Conservation (phyloP, 768 basidiomycete species). For the Collybia sp. region DNA sequence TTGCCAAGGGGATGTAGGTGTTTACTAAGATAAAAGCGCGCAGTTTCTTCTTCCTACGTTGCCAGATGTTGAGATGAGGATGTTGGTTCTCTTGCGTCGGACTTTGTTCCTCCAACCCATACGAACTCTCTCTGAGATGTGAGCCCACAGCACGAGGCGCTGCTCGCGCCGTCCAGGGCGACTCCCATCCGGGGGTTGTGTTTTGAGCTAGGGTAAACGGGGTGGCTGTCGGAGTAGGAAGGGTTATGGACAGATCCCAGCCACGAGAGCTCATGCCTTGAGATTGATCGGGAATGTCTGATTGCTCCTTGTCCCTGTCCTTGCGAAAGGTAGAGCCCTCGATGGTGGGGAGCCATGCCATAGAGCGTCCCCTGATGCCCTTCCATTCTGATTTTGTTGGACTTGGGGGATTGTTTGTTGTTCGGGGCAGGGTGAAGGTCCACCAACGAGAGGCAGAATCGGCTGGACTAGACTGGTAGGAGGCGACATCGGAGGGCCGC, state of each 20-base stretch:
- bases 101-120: conserved; percentile 22
- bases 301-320: conserved; percentile 22
- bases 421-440: conserved; percentile 63
- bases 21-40: conserved; percentile 70
- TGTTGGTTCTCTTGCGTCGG: conserved; percentile 18
- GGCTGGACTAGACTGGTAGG: conserved; percentile 42
- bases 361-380: conserved; percentile 38
- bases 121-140: conserved; percentile 20
- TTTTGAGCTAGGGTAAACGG: conserved; percentile 52
- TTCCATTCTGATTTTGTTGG: conserved; percentile 21
- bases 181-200: conserved; percentile 61
- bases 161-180: conserved; percentile 54
- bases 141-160: conserved; percentile 30
- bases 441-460: conserved; percentile 61
- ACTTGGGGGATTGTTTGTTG: conserved; percentile 19
- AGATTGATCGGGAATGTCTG: conserved; percentile 12
- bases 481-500: conserved; percentile 48
- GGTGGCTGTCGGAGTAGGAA: conserved; percentile 31
- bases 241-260: conserved; percentile 26
- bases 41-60: conserved; percentile 39
- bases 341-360: conserved; percentile 47
- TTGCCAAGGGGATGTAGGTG: conserved; percentile 73
- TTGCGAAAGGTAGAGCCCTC: conserved; percentile 30
- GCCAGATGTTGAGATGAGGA: conserved; percentile 23
- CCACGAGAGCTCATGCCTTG: conserved; percentile 12